Base-by-base conservation (phyloP, 2,329 filamentous ascomycete genomes). In the Epichloe gansuensis region DNA sequence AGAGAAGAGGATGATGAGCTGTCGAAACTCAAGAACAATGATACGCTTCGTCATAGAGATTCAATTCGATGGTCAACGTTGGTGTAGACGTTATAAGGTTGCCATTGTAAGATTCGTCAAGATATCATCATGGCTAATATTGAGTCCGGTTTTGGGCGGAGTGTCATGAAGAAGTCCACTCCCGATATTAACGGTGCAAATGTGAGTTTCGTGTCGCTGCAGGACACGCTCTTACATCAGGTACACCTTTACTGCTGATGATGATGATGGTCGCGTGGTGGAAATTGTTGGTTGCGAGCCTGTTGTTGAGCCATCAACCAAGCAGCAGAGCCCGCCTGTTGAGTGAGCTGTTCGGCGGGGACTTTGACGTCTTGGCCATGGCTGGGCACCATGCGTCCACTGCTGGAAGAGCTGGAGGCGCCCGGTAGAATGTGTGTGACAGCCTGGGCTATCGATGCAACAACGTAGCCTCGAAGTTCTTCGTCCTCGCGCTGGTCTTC, bases 401-500 rank as follows among this genome's bases (percentile, higher is more conserved):
- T 43, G 47, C 43, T 48, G 44, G 63, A 56, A 46, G 64, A 61
- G 48, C 60, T 62, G 12, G 68, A 61, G 31, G 68, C 58, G 25
- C 77, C 73, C 48, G 82, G 77, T 38, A 84, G 75, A 48, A 88
- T 78, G 57, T 82, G 79, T 53, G 82, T 85, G 55, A 91, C 82
- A 44, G 85, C 83, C 60, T 83, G 79, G 12, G 86, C 80, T 58
- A 91, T 86, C 3, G 82, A 82, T 51, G 82, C 79, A 55, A 90
- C 82, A 53, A 91, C 82, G 61, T 86, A 86, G 59, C 78, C 77
- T 54, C 86, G 80, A 34, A 93, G 78, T 65, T 93, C 86, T 50
- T 80, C 79, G 62, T 88, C 83, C 65, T 93, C 88, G 47, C 75
- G 76, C 59, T 81, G 77, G 65, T 93, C 88, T 65, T 93, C 88